These are phyloP conservation scores for Myxozyma melibiosi DNA, from an alignment of 805 yeast genomes.

Conservation along the genomic window DNA sequence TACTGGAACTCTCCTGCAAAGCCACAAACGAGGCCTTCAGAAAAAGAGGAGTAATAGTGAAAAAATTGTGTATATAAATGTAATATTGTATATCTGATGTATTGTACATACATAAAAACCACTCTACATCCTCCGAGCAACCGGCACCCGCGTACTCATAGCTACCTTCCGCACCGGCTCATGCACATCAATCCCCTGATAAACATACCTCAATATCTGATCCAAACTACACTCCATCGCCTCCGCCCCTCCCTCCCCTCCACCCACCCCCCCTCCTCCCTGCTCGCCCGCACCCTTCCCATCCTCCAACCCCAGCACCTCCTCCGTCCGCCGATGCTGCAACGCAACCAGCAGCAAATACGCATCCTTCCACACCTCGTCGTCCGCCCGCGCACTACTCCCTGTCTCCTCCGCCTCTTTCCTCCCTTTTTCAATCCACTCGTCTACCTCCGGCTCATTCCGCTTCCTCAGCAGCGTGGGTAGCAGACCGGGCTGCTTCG, in stretches of 20 bases:
- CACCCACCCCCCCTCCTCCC: neutral
- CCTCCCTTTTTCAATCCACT: slow-evolving; percentile 62
- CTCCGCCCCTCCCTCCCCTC: neutral
- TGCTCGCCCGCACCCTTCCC: slow-evolving; percentile 17
- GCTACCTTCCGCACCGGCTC: slow-evolving; percentile 27
- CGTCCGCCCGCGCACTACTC: slow-evolving; percentile 46
- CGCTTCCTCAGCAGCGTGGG: slow-evolving; percentile 87
- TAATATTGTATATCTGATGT: slow-evolving; percentile 16
- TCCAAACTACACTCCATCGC: slow-evolving; percentile 20
- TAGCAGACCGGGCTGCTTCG: slow-evolving; percentile 77
- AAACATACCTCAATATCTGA: slow-evolving; percentile 27
- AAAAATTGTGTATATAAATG: neutral
- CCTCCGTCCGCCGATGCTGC: slow-evolving; percentile 60
- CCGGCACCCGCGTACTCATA: neutral
- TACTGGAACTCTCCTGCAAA: slow-evolving; percentile 40
- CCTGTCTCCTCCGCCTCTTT: neutral
- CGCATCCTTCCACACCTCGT: slow-evolving; percentile 70
- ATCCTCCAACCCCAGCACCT: slow-evolving; percentile 59
- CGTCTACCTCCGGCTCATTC: slow-evolving; percentile 84
- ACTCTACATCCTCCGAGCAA: neutral
- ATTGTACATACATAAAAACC: slow-evolving; percentile 23
- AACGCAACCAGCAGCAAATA: slow-evolving; percentile 54
- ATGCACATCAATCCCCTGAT: slow-evolving; percentile 31
- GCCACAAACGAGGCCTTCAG: too few species aligned
- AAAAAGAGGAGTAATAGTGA: neutral